phyloP scores from a whole-genome alignment of 2,329 filamentous ascomycete genomes.

The Plenodomus biglobosus region DNA sequence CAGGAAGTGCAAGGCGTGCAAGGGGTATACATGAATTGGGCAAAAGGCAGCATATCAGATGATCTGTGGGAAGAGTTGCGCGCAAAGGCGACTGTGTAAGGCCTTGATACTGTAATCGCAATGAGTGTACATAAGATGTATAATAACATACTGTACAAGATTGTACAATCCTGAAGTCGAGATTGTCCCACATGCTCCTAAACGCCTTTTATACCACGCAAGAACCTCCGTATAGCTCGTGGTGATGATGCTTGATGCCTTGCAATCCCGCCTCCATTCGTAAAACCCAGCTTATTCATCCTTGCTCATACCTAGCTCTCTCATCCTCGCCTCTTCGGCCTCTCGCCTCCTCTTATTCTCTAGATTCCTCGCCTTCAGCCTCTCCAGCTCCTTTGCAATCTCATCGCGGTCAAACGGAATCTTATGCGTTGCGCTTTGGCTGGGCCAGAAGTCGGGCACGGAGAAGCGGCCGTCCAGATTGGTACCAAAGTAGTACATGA shows the following conservation, averaged over 20 bases:
- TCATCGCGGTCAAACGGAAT: slow-evolving; percentile 78
- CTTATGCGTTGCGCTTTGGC: slow-evolving; percentile 71
- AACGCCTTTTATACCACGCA: neutral
- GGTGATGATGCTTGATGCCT: neutral
- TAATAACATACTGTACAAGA: slow-evolving; percentile 19
- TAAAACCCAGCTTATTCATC: slow-evolving; percentile 10
- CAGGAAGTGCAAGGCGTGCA: slow-evolving; percentile 76
- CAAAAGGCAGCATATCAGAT: slow-evolving; percentile 45
- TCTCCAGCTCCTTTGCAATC: slow-evolving; percentile 77
- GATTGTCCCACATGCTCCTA: neutral
- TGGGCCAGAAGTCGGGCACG: slow-evolving; percentile 93
- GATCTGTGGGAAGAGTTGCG: slow-evolving; percentile 45
- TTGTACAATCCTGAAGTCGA: neutral
- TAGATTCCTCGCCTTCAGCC: slow-evolving; percentile 60
- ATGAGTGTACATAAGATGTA: slow-evolving; percentile 27
- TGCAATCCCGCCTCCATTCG: neutral
- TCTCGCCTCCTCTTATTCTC: slow-evolving; percentile 53
- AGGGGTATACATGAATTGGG: slow-evolving; percentile 73
- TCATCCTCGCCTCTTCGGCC: slow-evolving; percentile 40
- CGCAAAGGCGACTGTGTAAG: slow-evolving; percentile 41
- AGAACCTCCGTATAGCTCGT: too few relatives aligned
- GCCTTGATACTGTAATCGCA: neutral
- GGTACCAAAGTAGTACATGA: slow-evolving; percentile 99
- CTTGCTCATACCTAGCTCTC: slow-evolving; percentile 18
- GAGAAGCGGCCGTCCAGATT: slow-evolving; percentile 87